These are phyloP conservation scores for Candida sanyiensis DNA, from an alignment of 805 yeast genomes.

Conservation along the genomic window DNA sequence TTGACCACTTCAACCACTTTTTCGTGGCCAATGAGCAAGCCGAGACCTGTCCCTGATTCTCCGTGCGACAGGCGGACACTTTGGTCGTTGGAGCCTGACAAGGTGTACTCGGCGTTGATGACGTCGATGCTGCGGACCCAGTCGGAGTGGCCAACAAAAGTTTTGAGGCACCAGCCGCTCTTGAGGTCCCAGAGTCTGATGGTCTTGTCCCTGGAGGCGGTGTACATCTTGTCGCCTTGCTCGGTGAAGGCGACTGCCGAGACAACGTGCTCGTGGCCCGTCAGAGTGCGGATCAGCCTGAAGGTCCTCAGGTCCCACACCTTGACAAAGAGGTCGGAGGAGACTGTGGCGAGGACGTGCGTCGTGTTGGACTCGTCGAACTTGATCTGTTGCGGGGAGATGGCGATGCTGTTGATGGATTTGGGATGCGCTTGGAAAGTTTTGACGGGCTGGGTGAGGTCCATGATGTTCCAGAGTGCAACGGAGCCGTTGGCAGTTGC, in stretches of 20 bases:
- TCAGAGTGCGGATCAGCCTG: constrained; percentile 52
- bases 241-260: constrained; percentile 52
- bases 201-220: constrained; percentile 59
- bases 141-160: constrained; percentile 76
- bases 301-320: constrained; percentile 61
- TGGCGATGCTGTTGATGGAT: constrained; percentile 51
- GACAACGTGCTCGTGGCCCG: constrained; percentile 87
- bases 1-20: constrained; percentile 76
- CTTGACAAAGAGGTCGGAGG: constrained; percentile 52
- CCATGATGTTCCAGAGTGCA: constrained; percentile 64
- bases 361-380: constrained; percentile 15
- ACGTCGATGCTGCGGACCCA: constrained; percentile 75
- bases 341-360: constrained; percentile 39
- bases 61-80: constrained; percentile 63
- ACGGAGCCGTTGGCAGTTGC: constrained; percentile 63
- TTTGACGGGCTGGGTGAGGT: constrained; percentile 52
- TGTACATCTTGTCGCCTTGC: constrained; percentile 39
- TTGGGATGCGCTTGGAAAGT: constrained; percentile 74
- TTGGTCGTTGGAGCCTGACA: constrained; percentile 79
- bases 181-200: constrained; percentile 62
- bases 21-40: constrained; percentile 66
- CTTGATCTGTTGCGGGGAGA: constrained; percentile 40
- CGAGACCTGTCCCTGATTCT: constrained; percentile 59
- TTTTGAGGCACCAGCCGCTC: constrained; percentile 60
- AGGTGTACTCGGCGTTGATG: constrained; percentile 47